Conservation (phyloP, 2,329 filamentous ascomycete species). For the Fusarium annulatum region DNA sequence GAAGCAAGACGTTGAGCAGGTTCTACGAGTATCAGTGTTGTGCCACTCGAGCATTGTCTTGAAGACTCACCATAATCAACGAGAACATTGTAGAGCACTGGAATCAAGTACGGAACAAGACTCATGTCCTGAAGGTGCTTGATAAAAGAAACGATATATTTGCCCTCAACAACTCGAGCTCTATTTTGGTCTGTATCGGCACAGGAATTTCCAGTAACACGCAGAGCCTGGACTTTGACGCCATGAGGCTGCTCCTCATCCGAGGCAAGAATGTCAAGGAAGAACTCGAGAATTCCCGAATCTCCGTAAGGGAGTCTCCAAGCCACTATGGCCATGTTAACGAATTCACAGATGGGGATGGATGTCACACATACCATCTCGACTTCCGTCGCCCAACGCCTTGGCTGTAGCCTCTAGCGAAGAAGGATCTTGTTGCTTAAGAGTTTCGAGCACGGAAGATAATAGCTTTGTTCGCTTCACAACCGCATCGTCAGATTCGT, state of each 20-base stretch:
- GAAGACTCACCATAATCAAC: slow-evolving; percentile 67
- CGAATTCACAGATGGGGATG: rapidly evolving
- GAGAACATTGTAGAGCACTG: slow-evolving; percentile 71
- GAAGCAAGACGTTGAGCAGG: slow-evolving; percentile 68
- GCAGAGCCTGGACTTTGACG: slow-evolving; percentile 65
- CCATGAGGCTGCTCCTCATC: slow-evolving; percentile 52
- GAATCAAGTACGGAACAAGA: slow-evolving; percentile 64
- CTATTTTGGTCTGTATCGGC: slow-evolving; percentile 73
- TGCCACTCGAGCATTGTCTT: neutral
- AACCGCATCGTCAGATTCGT: slow-evolving; percentile 37
- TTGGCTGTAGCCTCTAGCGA: slow-evolving; percentile 61
- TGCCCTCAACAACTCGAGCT: slow-evolving; percentile 62
- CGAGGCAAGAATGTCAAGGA: slow-evolving; percentile 58
- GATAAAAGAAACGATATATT: slow-evolving; percentile 61
- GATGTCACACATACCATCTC: slow-evolving; percentile 61
- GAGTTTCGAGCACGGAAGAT: slow-evolving; percentile 52
- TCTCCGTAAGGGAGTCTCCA: slow-evolving; percentile 69
- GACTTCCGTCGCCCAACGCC: slow-evolving; percentile 65
- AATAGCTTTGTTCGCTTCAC: slow-evolving; percentile 49
- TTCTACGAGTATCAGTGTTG: slow-evolving; percentile 52
- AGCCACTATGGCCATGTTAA: slow-evolving; percentile 53
- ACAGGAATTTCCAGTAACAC: slow-evolving; percentile 71
- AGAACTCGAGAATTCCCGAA: slow-evolving; percentile 68
- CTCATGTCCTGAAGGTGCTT: slow-evolving; percentile 59
- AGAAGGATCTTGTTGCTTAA: slow-evolving; percentile 50